phyloP scores from a whole-genome alignment of 129 eudicot genomes.

The Solidago caesia region DNA sequence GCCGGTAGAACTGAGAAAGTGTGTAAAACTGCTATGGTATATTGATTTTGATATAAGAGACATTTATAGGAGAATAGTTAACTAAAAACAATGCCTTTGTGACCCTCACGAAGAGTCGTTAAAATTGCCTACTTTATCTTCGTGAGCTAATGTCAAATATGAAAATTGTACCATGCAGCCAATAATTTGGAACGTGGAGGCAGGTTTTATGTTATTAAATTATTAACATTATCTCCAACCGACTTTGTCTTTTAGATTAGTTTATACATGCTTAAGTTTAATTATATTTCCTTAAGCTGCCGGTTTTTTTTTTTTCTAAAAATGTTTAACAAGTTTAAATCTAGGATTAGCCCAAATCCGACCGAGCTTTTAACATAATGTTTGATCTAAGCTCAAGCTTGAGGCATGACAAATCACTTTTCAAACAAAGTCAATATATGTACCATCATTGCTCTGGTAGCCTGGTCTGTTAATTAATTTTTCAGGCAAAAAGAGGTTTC shows the following conservation, averaged over 20 bases:
- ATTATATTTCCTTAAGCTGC: background rate
- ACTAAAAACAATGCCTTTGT: slow-evolving; percentile 26
- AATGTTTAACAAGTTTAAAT: no score
- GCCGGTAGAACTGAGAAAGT: background rate
- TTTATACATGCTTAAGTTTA: background rate
- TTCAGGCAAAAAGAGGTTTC: no score
- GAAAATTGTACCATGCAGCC: slow-evolving; percentile 10
- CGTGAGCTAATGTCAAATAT: background rate
- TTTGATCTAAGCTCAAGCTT: no score
- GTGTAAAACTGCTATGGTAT: background rate
- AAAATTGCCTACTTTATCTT: background rate
- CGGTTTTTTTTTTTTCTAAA: background rate
- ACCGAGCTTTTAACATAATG: no score
- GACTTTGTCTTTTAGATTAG: background rate
- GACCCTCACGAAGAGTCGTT: slow-evolving; percentile 45
- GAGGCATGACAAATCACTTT: no score
- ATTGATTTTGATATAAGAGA: slow-evolving; percentile 8
- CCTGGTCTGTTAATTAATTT: no score
- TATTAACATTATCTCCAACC: slow-evolving; percentile 10
- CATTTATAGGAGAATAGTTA: slow-evolving; percentile 32
- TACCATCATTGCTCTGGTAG: no score
- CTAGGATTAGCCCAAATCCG: no score
- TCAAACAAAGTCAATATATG: no score
- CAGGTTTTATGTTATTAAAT: slow-evolving; percentile 21
- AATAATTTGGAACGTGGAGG: slow-evolving; percentile 36